Conservation (phyloP, 2,329 filamentous ascomycete species). For the Clarireedia paspali region DNA sequence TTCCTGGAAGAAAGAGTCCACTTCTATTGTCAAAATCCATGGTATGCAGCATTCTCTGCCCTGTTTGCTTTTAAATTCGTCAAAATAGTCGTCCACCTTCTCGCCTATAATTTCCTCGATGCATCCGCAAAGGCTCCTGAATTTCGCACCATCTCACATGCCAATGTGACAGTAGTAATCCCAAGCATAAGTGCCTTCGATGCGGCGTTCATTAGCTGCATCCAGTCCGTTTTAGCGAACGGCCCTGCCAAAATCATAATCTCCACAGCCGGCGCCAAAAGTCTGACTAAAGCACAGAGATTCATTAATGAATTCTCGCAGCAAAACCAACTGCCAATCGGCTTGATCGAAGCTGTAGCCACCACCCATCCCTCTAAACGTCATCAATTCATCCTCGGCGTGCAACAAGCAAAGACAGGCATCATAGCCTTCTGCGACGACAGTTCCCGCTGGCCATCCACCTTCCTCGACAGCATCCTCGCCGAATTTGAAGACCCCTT, state of each 20-base stretch:
- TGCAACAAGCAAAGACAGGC: conserved; percentile 9
- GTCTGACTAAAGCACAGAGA: neutral
- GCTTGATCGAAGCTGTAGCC: conserved; percentile 1
- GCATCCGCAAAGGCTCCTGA: neutral
- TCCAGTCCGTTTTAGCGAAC: conserved; percentile 12
- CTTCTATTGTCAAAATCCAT: neutral
- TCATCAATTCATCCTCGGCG: conserved; percentile 12
- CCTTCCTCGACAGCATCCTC: conserved; percentile 14
- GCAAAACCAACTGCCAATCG: neutral
- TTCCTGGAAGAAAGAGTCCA: neutral
- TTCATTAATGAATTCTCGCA: neutral
- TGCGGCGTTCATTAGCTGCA: conserved; percentile 8
- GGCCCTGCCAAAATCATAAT: conserved; percentile 14
- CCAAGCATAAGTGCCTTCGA: conserved; percentile 15
- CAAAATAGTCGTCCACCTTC: conserved; percentile 16
- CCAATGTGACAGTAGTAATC: conserved; percentile 22
- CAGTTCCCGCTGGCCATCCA: conserved; percentile 16
- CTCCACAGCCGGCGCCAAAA: conserved; percentile 12
- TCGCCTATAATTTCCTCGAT: conserved; percentile 12
- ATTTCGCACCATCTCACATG: conserved; percentile 5
- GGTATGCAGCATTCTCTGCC: conserved; percentile 6
- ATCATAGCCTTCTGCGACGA: conserved; percentile 18
- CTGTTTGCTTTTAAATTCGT: conserved; percentile 17
- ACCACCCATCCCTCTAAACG: conserved; percentile 12
- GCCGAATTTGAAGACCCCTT: conserved; percentile 17